Conservation (phyloP, 2,329 filamentous ascomycete genomes). For the Thermoascus crustaceus region DNA sequence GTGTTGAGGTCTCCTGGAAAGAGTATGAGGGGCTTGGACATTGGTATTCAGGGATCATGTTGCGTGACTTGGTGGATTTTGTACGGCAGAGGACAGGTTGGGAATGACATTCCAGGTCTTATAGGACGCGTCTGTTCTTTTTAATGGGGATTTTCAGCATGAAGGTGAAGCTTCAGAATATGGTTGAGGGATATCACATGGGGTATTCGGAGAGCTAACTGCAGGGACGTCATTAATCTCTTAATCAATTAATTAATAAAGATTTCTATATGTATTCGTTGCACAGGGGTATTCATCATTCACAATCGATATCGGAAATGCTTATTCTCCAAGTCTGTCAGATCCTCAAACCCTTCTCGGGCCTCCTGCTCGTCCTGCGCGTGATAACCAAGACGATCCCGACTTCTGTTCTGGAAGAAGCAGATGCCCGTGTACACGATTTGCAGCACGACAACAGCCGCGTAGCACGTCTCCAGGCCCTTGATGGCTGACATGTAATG, state of each 20-base stretch:
- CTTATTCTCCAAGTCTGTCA: conserved; percentile 7
- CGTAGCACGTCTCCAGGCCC: conserved; percentile 37
- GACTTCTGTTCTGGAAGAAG: conserved; percentile 14
- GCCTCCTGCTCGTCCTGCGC: conserved; percentile 2
- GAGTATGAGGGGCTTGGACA: conserved; percentile 39
- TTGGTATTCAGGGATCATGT: conserved; percentile 39
- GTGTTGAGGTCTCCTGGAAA: conserved; percentile 27
- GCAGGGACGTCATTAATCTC: too few species aligned
- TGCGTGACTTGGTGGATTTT: conserved; percentile 26
- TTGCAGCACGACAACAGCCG: conserved; percentile 32
- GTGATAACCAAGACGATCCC: conserved; percentile 1
- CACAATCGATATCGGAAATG: conserved; percentile 5
- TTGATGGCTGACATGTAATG: conserved; percentile 39
- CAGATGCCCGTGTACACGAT: conserved; percentile 18
- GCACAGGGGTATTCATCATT: too few species aligned
- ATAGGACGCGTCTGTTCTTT: too few species aligned
- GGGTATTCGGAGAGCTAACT: too few species aligned
- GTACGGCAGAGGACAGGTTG: too few species aligned
- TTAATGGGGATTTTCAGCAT: too few species aligned
- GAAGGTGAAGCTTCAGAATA: too few species aligned
- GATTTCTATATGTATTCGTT: too few species aligned
- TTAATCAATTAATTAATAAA: too few species aligned
- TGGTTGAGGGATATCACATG: too few species aligned
- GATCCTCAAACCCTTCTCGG: conserved; percentile 6
- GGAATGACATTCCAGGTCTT: too few species aligned